Evolutionary conservation across 192 early-diverging fungal genomes (phyloP), one percentile per base, ranked within the genome.

Genomic region (Kickxella alabastrina): DNA sequence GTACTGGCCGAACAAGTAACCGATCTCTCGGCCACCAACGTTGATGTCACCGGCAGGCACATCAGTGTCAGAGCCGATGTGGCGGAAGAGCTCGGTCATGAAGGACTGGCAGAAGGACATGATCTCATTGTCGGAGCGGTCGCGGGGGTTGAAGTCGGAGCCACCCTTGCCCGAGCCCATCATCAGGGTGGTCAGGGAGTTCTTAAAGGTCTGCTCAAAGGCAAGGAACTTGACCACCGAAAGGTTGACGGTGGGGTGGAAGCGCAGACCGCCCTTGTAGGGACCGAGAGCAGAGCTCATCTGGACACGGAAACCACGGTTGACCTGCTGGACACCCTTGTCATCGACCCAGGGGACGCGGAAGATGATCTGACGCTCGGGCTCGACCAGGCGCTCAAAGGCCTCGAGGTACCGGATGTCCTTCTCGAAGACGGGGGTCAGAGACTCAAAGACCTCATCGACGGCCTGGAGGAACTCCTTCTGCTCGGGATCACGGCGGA

Each of bases 151-250:
- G 39, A 79, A 79, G 59, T 79, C 77, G 10, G 62, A 70, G 40
- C 77, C 77, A 32, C 77, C 77, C 75, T 79, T 79, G 37, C 68
- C 77, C 36, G 68, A 68, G 52, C 75, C 75, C 64, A 79, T 79
- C 66, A 68, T 71, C 37, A 79, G 65, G n/a, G 65, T 73, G 31
- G 75, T 78, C 34, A 79, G 76, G 49, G 77, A 69, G 69, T 78
- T 79, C 69, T 79, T 79, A 68, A 79, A 79, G 35, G 66, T 77
- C 65, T 79, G 78, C 62, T 79, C 78, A 45, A 77, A 79, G 46
- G 69, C 78, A 37, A 79, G 65, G 65, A 79, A 79, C 65, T 78
- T 78, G 54, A 79, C 64, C 21, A 79, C 66, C 6, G 78, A 78
- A 32, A 79, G 67, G 53, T 77, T 79, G 65, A 79, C 78, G 5